phyloP scores from a whole-genome alignment of 345 rosid species.

The Arabis hirsuta region DNA sequence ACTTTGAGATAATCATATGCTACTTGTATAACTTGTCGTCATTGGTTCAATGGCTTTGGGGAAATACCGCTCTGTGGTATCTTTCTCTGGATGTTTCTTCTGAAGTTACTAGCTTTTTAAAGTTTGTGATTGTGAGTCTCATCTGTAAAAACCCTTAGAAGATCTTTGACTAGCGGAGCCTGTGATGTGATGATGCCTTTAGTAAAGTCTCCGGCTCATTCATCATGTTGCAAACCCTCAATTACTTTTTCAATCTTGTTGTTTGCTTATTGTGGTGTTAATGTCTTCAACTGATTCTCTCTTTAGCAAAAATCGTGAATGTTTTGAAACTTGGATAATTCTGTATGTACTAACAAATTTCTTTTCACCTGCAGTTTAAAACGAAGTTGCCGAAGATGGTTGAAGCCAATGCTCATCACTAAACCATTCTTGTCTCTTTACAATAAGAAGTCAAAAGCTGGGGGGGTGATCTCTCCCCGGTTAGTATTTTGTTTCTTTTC shows the following conservation, averaged over 20 bases:
- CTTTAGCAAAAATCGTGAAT: neutral
- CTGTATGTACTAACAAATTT: neutral
- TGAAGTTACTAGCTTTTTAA: constrained; percentile 8
- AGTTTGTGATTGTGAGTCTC: constrained; percentile 12
- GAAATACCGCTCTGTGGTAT: neutral
- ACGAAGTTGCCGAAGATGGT: constrained; percentile 24
- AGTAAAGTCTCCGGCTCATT: neutral
- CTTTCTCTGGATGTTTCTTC: constrained; percentile 13
- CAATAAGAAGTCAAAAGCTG: constrained; percentile 38
- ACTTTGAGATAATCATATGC: neutral
- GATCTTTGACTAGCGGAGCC: neutral
- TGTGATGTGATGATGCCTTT: neutral
- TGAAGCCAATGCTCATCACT: constrained; percentile 42
- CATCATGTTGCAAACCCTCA: neutral
- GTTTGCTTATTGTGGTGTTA: neutral
- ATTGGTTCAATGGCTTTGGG: neutral
- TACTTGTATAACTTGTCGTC: neutral
- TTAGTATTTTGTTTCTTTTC: constrained; percentile 6
- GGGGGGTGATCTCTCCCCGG: constrained; percentile 29
- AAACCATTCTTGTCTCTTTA: constrained; percentile 20
- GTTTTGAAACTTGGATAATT: neutral
- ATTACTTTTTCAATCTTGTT: constrained; percentile 13
- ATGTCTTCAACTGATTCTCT: constrained; percentile 2
- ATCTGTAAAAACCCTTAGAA: neutral
- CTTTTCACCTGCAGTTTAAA: constrained; percentile 34